phyloP scores from a whole-genome alignment of 2,329 filamentous ascomycete genomes.

The Lachnellula hyalina region DNA sequence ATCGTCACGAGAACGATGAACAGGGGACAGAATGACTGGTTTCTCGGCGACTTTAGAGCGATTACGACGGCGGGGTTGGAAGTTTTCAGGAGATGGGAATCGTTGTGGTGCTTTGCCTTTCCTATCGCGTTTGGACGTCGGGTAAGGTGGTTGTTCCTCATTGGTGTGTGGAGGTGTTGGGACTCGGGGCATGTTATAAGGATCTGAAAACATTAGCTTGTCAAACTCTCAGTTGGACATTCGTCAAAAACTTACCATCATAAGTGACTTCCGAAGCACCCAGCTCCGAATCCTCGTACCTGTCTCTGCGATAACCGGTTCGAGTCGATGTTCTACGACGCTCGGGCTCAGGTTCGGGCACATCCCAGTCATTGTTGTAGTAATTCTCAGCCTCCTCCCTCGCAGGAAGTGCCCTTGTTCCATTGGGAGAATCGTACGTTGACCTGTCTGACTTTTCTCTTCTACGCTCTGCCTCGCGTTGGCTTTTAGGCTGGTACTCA shows the following conservation, averaged over 20 bases:
- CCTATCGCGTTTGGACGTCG: background rate
- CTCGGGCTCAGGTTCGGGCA: background rate
- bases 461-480: constrained; percentile 6
- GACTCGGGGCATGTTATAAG: constrained; percentile 5
- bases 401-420: background rate
- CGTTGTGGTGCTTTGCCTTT: background rate
- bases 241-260: background rate
- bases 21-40: no score
- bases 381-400: constrained; percentile 14
- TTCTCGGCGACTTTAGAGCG: no score
- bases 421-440: background rate
- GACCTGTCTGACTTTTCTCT: background rate
- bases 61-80: background rate
- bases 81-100: background rate
- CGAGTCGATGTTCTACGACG: background rate
- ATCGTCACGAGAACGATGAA: no score
- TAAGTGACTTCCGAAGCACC: constrained; percentile 10
- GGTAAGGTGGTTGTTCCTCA: background rate
- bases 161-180: constrained; percentile 7
- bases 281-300: constrained; percentile 5
- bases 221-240: background rate
- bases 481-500: constrained; percentile 4
- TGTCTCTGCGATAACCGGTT: constrained; percentile 9
- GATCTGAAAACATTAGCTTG: constrained; percentile 6
- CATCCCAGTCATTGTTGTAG: constrained; percentile 18